Evolutionary conservation across 179 eudicot genomes (phyloP).

Genomic region (Gypsophila paniculata): DNA sequence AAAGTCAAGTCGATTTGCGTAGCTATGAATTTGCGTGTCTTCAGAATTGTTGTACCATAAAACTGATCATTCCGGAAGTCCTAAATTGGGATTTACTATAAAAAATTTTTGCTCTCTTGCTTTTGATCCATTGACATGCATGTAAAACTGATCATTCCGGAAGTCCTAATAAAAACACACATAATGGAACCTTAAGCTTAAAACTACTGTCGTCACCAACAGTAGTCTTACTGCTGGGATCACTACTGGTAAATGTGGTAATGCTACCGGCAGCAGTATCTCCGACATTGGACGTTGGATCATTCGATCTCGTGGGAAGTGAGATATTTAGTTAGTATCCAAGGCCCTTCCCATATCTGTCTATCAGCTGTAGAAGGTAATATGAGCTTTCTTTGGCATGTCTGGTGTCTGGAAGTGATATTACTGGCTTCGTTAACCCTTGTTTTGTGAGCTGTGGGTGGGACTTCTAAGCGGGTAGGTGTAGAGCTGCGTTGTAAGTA

Average conservation of each 20-base stretch:
- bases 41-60: neutral
- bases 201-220: too few relatives aligned
- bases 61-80: too few relatives aligned
- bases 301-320: neutral
- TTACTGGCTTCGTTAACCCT: constrained; percentile 36
- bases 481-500: constrained; percentile 25
- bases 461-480: constrained; percentile 35
- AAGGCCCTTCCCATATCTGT: constrained; percentile 11
- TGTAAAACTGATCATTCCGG: too few relatives aligned
- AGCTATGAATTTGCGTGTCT: neutral
- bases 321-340: constrained; percentile 17
- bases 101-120: too few relatives aligned
- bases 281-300: neutral
- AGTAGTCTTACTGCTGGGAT: constrained; percentile 33
- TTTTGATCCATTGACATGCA: neutral
- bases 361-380: neutral
- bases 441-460: constrained; percentile 44
- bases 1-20: neutral
- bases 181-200: too few relatives aligned
- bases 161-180: too few relatives aligned
- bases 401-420: constrained; percentile 8
- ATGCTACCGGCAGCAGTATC: constrained; percentile 15
- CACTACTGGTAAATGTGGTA: constrained; percentile 31
- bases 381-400: neutral
- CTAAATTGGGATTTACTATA: too few relatives aligned